Evolutionary conservation across 2,329 filamentous ascomycete genomes (phyloP).

Genomic region (Pseudocercospora cruenta): DNA sequence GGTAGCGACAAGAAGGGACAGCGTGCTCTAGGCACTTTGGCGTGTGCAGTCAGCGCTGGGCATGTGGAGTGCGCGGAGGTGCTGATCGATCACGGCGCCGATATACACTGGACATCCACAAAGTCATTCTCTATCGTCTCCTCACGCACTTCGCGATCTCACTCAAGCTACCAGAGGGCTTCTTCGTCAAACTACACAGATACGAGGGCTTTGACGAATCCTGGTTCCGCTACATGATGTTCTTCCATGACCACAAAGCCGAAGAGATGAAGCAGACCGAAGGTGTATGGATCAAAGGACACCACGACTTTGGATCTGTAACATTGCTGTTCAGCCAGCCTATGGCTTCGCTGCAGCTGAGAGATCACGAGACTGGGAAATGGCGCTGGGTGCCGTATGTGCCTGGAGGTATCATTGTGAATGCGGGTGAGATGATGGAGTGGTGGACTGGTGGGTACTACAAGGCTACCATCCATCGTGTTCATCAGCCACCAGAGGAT

Average conservation of each 20-base stretch:
- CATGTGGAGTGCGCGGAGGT: neutral
- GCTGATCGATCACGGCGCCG: neutral
- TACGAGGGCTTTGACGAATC: neutral
- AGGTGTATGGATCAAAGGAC: conserved; percentile 26
- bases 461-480: conserved; percentile 55
- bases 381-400: conserved; percentile 45
- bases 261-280: neutral
- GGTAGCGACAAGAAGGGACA: too few relatives aligned
- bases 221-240: neutral
- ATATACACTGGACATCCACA: neutral
- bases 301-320: conserved; percentile 46
- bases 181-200: neutral
- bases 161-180: neutral
- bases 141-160: neutral
- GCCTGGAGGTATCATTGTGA: conserved; percentile 43
- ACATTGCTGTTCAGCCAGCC: conserved; percentile 46
- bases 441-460: conserved; percentile 46
- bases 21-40: too few relatives aligned
- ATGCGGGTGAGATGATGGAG: conserved; percentile 44
- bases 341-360: conserved; percentile 44
- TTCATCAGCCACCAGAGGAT: conserved; percentile 51
- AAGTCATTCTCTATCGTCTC: neutral
- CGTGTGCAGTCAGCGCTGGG: too few relatives aligned
- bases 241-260: neutral
- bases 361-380: conserved; percentile 33